Conservation (phyloP, 495 filamentous ascomycete species). For the Clavariopsis aquatica region DNA sequence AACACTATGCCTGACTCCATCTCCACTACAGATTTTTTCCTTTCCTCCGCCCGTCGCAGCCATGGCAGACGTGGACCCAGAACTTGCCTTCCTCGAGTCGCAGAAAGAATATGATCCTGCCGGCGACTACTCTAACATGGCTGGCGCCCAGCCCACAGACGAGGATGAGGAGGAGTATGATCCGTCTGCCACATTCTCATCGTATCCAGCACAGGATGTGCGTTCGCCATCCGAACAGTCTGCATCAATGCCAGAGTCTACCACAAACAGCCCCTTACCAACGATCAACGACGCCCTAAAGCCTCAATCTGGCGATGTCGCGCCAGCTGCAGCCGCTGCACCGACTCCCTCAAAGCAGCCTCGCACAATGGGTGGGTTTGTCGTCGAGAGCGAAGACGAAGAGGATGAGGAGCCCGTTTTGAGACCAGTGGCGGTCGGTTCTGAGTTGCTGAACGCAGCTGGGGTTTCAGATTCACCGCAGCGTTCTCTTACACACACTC, state of each 20-base stretch:
- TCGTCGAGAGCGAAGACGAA: slow-evolving; percentile 64
- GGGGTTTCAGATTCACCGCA: slow-evolving; percentile 39
- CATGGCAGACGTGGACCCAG: slow-evolving; percentile 64
- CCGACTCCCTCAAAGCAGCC: slow-evolving; percentile 51
- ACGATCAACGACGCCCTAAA: slow-evolving; percentile 12
- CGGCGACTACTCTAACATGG: slow-evolving; percentile 22
- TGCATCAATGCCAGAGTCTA: slow-evolving; percentile 28
- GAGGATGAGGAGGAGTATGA: slow-evolving; percentile 48
- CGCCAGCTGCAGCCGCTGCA: slow-evolving; percentile 9
- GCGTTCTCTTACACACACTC: slow-evolving; percentile 58
- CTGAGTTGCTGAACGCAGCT: slow-evolving; percentile 41
- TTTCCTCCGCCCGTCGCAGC: slow-evolving; percentile 13
- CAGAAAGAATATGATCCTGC: slow-evolving; percentile 44
- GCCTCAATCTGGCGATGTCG: slow-evolving; percentile 23
- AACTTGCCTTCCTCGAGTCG: slow-evolving; percentile 58
- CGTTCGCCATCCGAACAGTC: slow-evolving; percentile 27
- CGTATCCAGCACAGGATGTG: background rate
- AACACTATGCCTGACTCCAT: background rate
- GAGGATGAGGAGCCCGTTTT: slow-evolving; percentile 55
- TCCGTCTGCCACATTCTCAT: slow-evolving; percentile 29
- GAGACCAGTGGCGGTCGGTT: slow-evolving; percentile 26
- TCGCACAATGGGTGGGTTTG: slow-evolving; percentile 76
- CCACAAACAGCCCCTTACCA: slow-evolving; percentile 6
- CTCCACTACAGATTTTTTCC: slow-evolving; percentile 1
- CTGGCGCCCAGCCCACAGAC: slow-evolving; percentile 32